Conservation (phyloP, 2,329 filamentous ascomycete genomes). For the Hypoxylon rubiginosum region DNA sequence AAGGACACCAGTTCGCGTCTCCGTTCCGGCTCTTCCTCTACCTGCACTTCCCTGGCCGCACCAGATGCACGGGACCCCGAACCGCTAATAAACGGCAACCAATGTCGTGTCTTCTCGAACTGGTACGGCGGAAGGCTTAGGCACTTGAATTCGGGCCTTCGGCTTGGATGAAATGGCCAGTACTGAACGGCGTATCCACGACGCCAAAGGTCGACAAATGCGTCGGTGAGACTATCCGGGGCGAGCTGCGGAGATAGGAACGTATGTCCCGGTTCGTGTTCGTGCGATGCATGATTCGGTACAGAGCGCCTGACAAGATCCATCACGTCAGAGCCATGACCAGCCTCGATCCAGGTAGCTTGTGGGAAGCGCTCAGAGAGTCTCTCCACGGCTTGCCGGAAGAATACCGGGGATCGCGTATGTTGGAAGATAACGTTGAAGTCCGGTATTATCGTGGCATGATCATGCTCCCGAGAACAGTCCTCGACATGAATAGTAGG, state of each 20-base stretch:
- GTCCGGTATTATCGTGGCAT: slow-evolving; percentile 8
- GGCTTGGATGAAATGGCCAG: slow-evolving; percentile 49
- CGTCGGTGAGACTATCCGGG: slow-evolving; percentile 12
- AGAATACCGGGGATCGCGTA: slow-evolving; percentile 30
- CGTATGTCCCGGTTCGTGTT: not conserved
- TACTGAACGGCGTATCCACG: slow-evolving; percentile 43
- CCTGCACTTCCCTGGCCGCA: not conserved
- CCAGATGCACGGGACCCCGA: not conserved
- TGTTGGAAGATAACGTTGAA: slow-evolving; percentile 22
- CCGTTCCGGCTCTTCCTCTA: not conserved
- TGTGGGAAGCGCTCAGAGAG: slow-evolving; percentile 17
- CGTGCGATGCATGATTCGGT: not conserved
- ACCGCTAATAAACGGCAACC: slow-evolving; percentile 36
- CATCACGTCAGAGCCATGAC: slow-evolving; percentile 27
- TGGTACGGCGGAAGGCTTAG: slow-evolving; percentile 54
- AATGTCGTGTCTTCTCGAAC: slow-evolving; percentile 52
- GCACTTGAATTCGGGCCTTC: slow-evolving; percentile 41
- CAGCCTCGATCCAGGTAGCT: slow-evolving; percentile 32
- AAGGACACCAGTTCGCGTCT: not conserved
- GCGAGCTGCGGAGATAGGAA: slow-evolving; percentile 19
- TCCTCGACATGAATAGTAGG: not conserved
- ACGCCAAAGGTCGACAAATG: slow-evolving; percentile 49
- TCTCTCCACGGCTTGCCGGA: slow-evolving; percentile 32
- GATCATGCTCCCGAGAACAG: slow-evolving; percentile 1
- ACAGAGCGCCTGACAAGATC: slow-evolving; percentile 15